Conservation (phyloP, 1,139 yeast species). For the Geotrichum australiense region DNA sequence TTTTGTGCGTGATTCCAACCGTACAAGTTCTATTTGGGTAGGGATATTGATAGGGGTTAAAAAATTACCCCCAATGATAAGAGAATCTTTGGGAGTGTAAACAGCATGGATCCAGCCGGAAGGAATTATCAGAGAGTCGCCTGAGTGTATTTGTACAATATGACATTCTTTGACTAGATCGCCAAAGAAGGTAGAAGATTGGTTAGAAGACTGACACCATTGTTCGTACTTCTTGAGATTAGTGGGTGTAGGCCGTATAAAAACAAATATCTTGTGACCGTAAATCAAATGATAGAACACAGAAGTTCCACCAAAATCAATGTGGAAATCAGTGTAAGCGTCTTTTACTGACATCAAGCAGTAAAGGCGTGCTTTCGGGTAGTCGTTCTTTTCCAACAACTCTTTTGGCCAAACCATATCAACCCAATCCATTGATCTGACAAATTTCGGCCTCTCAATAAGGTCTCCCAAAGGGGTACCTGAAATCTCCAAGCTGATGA, state of each 20-base stretch:
- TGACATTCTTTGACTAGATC: conserved; percentile 46
- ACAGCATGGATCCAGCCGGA: conserved; percentile 95
- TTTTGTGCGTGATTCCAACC: conserved; percentile 57
- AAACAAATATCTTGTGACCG: conserved; percentile 66
- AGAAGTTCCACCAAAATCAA: conserved; percentile 89
- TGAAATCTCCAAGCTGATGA: conserved; percentile 73
- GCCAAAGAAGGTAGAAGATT: conserved; percentile 61
- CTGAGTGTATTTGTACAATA: conserved; percentile 54
- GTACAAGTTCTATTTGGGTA: conserved; percentile 54
- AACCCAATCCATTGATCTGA: conserved; percentile 62
- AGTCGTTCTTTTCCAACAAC: conserved; percentile 28
- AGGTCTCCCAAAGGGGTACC: conserved; percentile 45
- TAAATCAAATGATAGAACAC: conserved; percentile 77
- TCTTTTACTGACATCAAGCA: conserved; percentile 79
- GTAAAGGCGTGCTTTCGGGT: conserved; percentile 69
- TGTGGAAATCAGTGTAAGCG: conserved; percentile 82
- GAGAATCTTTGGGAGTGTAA: conserved; percentile 70
- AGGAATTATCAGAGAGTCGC: conserved; percentile 77
- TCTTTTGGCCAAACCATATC: conserved; percentile 53
- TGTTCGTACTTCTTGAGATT: conserved; percentile 55
- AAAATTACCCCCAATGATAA: conserved; percentile 85
- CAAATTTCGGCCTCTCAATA: conserved; percentile 59
- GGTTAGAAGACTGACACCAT: conserved; percentile 69
- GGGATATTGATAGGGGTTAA: conserved; percentile 56
- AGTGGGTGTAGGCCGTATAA: conserved; percentile 66